Percentiles rank a stretch among this genome's conserved stretches.
Conservation (phyloP, 768 basidiomycete genomes). For the Termitomyces sp. region DNA sequence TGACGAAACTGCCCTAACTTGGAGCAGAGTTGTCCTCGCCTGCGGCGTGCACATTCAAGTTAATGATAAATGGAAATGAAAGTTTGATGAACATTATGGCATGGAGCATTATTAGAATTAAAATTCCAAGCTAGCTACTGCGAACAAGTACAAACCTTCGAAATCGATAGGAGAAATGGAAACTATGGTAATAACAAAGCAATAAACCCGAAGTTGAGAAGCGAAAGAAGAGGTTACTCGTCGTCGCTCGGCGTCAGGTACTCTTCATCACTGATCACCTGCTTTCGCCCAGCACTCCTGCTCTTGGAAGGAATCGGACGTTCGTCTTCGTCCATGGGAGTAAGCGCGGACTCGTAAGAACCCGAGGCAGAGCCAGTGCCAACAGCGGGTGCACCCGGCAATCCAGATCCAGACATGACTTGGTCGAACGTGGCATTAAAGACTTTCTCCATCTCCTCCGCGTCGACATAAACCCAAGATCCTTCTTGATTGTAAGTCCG, state of each 20-base stretch:
- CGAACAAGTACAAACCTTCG: conserved; percentile 6
- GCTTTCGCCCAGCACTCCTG: conserved; percentile 60
- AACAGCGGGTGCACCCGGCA: conserved; percentile 62
- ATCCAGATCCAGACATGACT: conserved; percentile 59
- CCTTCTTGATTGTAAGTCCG: conserved; percentile 92
- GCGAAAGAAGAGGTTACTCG: conserved; percentile 32
- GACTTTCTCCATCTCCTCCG: conserved; percentile 90
- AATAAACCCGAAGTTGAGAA: conserved; percentile 2
- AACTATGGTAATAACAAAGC: conserved; percentile 4
- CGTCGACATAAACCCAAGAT: conserved; percentile 92
- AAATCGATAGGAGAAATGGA: conserved; percentile 3
- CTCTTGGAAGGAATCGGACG: conserved; percentile 50
- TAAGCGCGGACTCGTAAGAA: conserved; percentile 64
- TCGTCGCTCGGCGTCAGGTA: conserved; percentile 77
- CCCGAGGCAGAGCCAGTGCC: conserved; percentile 41
- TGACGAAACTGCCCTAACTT: conserved; percentile 3
- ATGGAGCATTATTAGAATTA: conserved; percentile 4
- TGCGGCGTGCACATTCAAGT: not conserved
- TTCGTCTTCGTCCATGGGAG: conserved; percentile 81
- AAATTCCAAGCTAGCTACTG: conserved; percentile 7
- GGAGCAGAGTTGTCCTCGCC: not conserved
- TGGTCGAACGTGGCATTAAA: conserved; percentile 72
- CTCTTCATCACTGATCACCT: conserved; percentile 71
- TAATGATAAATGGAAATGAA: conserved; percentile 1
- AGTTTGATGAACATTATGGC: not conserved